These are phyloP conservation scores for Glycine latifolia DNA, from an alignment of 306 rosid species.

Conservation along the genomic window DNA sequence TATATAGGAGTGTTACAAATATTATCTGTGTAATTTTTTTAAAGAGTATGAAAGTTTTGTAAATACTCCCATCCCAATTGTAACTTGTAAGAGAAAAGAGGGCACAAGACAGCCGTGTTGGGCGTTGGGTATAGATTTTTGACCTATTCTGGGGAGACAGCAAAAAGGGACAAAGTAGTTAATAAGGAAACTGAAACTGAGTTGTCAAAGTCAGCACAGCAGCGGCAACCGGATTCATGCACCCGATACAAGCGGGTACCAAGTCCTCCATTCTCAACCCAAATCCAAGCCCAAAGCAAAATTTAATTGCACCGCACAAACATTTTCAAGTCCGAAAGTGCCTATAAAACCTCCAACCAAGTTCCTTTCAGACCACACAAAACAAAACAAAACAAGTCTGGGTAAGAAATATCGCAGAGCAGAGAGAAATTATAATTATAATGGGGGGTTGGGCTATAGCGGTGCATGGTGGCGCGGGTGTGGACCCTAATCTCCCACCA, in stretches of 20 bases:
- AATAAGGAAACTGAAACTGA: neutral
- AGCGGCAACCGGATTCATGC: too few species aligned
- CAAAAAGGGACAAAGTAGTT: neutral
- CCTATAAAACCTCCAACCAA: conserved; percentile 37
- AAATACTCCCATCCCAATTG: too few species aligned
- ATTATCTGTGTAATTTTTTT: too few species aligned
- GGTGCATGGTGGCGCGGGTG: conserved; percentile 99
- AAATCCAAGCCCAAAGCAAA: neutral
- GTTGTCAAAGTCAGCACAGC: neutral
- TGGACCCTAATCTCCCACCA: conserved; percentile 88
- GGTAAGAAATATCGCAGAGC: neutral
- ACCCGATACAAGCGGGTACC: too few species aligned
- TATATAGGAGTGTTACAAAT: too few species aligned
- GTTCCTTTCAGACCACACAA: neutral
- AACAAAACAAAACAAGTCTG: neutral
- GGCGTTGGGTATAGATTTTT: too few species aligned
- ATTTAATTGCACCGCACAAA: conserved; percentile 16
- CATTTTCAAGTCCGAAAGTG: conserved; percentile 42
- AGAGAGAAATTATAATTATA: neutral
- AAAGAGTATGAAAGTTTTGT: too few species aligned
- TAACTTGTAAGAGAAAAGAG: too few species aligned
- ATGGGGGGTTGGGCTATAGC: conserved; percentile 92
- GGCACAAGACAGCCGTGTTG: too few species aligned
- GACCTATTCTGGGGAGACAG: too few species aligned
- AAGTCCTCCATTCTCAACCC: too few species aligned